Base-by-base conservation (phyloP, 2,329 filamentous ascomycete species). In the Penicillium italicum region DNA sequence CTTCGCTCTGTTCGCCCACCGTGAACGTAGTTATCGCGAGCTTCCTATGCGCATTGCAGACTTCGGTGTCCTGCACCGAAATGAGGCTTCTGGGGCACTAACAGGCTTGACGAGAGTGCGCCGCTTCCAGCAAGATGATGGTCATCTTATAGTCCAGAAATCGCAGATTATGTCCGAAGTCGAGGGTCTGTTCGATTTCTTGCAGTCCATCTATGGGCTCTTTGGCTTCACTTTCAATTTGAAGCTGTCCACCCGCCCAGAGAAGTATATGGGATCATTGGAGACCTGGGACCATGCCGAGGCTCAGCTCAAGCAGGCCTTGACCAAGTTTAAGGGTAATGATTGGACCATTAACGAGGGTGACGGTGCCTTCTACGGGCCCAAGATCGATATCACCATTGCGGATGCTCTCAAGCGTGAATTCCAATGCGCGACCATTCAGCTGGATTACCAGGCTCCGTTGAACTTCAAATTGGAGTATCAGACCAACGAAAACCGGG, bases 361-460 rank as follows among this genome's bases (percentile, higher is more conserved):
- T 55, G 94, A 99, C 67, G 94, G 94, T 70, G 94, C 94, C 50
- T 99, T 97, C 78, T 99, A 99, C 74, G 94, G 94, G 1, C 94
- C 94, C 49, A 99, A 99, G 84, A 96, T 97, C 66, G 94, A 99
- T 68, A 94, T 99, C 69, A 95, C 90, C 59, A 92, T 99, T 69
- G 87, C 86, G 49, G 93, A 97, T 75, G 90, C 90, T 43, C 80
- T 97, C 63, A 85, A 86, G 74, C 85, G 92, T 72, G 90, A 92
- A 57, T 89, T 86, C 79, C 89, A 96, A 75, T 95, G 90, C 69
- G 91, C 93, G 65, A 97, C 93, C 12, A 96, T 97, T 64, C 93
- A 97, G 77, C 84, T 96, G 52, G 91, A 96, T 72, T 96, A 95
- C 79, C 89, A 96, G 70, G 83, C 90, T 20, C 88, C 88, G 1